These are phyloP conservation scores for Backusella circina DNA, from an alignment of 192 early-diverging fungal species.

Conservation along the genomic window DNA sequence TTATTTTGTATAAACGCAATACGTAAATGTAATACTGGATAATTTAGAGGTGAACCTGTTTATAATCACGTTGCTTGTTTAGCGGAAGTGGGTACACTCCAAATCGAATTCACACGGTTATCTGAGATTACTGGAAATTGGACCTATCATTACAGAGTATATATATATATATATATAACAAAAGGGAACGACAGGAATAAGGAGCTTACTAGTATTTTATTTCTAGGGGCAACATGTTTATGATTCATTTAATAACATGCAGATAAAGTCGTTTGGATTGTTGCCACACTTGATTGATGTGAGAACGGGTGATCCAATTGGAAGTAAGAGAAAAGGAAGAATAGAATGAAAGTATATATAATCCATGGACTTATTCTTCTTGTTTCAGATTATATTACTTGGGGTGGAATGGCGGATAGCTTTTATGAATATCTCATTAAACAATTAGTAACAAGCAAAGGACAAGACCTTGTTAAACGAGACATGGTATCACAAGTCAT, in stretches of 20 bases:
- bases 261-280: slow-evolving; percentile 48
- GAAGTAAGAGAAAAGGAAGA: slow-evolving; percentile 12
- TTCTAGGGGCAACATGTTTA: slow-evolving; percentile 53
- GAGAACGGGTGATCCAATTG: slow-evolving; percentile 14
- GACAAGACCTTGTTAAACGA: slow-evolving; percentile 26
- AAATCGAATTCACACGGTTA: slow-evolving; percentile 82
- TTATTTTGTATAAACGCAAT: not conserved
- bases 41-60: slow-evolving; percentile 18
- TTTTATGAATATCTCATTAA: slow-evolving; percentile 65
- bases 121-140: slow-evolving; percentile 74
- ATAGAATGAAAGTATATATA: not conserved
- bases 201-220: too few relatives aligned
- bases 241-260: slow-evolving; percentile 44
- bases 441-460: slow-evolving; percentile 43
- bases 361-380: not conserved
- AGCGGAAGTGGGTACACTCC: slow-evolving; percentile 73
- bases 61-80: slow-evolving; percentile 35
- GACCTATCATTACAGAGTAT: slow-evolving; percentile 59
- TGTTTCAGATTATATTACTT: slow-evolving; percentile 31
- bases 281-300: slow-evolving; percentile 56
- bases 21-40: not conserved
- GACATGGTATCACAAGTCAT: slow-evolving; percentile 31
- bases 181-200: not conserved
- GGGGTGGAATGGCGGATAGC: slow-evolving; percentile 52
- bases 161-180: not conserved